These are phyloP conservation scores for Quercus gilva DNA, from an alignment of 306 rosid genomes.

Conservation along the genomic window DNA sequence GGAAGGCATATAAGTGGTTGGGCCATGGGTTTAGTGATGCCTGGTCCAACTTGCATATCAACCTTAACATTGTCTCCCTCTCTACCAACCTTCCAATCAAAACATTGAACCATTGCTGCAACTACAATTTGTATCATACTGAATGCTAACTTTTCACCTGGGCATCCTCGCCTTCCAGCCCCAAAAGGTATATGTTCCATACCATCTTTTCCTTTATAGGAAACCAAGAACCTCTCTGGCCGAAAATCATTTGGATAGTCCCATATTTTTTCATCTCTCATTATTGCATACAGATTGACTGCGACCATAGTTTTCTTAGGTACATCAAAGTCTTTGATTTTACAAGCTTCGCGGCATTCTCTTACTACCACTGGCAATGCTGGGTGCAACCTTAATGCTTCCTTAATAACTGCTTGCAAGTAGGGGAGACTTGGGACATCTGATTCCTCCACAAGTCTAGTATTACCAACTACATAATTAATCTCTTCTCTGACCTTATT, in stretches of 20 bases:
- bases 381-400: conserved; percentile 42
- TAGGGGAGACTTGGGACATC: conserved; percentile 40
- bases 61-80: conserved; percentile 35
- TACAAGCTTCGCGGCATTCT: conserved; percentile 35
- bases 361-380: conserved; percentile 36
- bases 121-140: conserved; percentile 23
- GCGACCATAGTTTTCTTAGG: conserved; percentile 39
- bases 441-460: conserved; percentile 43
- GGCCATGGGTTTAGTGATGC: conserved; percentile 46
- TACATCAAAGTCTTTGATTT: conserved; percentile 36
- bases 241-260: conserved; percentile 39
- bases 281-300: conserved; percentile 45
- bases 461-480: conserved; percentile 15
- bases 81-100: conserved; percentile 49
- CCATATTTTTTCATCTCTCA: conserved; percentile 50
- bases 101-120: conserved; percentile 57
- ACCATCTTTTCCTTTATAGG: conserved; percentile 2
- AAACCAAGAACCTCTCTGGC: conserved; percentile 42
- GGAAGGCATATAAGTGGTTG: conserved; percentile 43
- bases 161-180: conserved; percentile 51
- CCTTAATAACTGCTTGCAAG: conserved; percentile 46
- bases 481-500: conserved; percentile 41
- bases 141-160: conserved; percentile 42
- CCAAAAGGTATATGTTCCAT: conserved; percentile 35
- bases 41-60: conserved; percentile 41